Evolutionary conservation across 257 asterid species (phyloP), one percentile per base, ranked within the genome.

Genomic region (Apocynum venetum): DNA sequence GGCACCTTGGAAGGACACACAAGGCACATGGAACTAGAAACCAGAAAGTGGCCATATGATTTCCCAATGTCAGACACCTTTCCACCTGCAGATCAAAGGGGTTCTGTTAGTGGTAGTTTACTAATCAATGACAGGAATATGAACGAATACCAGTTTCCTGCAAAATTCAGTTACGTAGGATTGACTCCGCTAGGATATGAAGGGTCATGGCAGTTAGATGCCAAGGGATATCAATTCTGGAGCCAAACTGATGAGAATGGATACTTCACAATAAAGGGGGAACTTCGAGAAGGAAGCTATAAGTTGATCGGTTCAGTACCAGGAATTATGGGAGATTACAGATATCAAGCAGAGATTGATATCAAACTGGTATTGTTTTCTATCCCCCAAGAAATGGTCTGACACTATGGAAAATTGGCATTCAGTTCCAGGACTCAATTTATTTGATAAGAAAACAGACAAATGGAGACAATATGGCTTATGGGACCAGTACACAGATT

Each of bases 141-240:
- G 10, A 49, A 47, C 10, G 8, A 11, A 12, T 3, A 25, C 4
- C 20, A 2, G 40, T 51, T 46, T 36, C 59, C 44, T 15, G 75
- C 75, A 2, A 25, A 51, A 13, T 20, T 25, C n/a, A 83, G 84
- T 35, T 82, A 78, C 46, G 82, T 85, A 31, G 88, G 86, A 64
- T 53, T 81, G 15, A 82, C 85, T 43, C 79, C 78, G 15, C 80
- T 76, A 0, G 87, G 85, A 64, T 79, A 72, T 3, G 76, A 46
- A 71, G 83, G 83, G 40, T 84, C 87, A 43, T 84, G 85, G 85
- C 87, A 84, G 76, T 72, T 83, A 76, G 87, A 84, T 53, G 64
- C 69, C 77, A 84, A 84, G 93, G 96, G 93, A 14, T 93, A 93
- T 74, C 97, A 93, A 77, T 93, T 93, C 76, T 93, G 97, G 97